phyloP scores from a whole-genome alignment of 306 rosid species.

The Gillenia trifoliata region DNA sequence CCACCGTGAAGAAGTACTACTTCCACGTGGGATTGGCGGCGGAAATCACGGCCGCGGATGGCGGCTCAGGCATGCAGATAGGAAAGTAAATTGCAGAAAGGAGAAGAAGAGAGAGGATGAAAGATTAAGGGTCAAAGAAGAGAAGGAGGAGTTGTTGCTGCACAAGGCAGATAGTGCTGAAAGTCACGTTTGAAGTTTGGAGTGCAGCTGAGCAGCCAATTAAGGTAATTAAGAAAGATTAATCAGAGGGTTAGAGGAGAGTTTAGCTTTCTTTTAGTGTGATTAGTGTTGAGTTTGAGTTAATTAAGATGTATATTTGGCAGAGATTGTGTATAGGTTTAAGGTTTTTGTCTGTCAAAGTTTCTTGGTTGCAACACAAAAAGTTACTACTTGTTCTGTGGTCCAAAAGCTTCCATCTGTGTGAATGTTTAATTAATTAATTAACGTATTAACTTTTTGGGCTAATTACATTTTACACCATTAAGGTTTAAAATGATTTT shows the following conservation, averaged over 20 bases:
- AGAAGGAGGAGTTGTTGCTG: slow-evolving; percentile 16
- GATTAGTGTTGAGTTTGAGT: neutral
- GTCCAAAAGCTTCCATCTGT: no score
- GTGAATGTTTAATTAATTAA: no score
- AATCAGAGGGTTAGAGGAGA: neutral
- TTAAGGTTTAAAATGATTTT: no score
- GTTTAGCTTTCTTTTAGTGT: neutral
- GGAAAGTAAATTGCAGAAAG: slow-evolving; percentile 24
- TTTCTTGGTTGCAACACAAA: no score
- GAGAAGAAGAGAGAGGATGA: slow-evolving; percentile 27
- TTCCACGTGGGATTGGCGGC: slow-evolving; percentile 24
- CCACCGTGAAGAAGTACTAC: slow-evolving; percentile 16
- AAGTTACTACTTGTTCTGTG: no score
- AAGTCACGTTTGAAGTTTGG: slow-evolving; percentile 43
- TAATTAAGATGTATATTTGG: neutral
- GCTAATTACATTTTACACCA: no score
- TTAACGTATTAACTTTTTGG: no score
- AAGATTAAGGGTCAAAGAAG: slow-evolving; percentile 15
- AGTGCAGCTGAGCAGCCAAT: neutral
- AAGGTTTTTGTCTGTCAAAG: no score
- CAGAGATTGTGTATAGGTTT: neutral
- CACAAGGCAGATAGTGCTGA: slow-evolving; percentile 48
- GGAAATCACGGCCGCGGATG: slow-evolving; percentile 19
- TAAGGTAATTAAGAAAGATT: slow-evolving; percentile 1
- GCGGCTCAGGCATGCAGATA: neutral